Evolutionary conservation across 371 early-diverging fungal genomes (phyloP), one percentile per base, ranked within the genome.

Genomic region (Rhizopus stolonifer): DNA sequence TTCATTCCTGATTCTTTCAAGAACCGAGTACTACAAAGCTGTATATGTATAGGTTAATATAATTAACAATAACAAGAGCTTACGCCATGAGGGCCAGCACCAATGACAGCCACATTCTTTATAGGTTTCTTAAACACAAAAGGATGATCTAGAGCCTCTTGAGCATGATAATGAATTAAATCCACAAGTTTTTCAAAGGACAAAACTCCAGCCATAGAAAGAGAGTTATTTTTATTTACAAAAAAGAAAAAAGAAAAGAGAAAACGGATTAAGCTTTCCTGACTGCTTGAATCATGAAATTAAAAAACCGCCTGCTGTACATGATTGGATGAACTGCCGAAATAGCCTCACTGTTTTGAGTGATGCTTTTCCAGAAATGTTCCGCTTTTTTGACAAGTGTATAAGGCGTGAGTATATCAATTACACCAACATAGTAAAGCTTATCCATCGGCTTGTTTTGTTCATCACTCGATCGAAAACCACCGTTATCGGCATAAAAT

Each of bases 341-440:
- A 22, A 98, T 95, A 1, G 67, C 71, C 39, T 84, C 24, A 25
- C 82, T 79, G 56, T 92, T 89, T 53, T 87, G 73, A 8, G 77
- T 77, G 38, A 95, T 49, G 17, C 86, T 74, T 72, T 95, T 97
- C 84, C 87, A 91, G 22, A 86, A 64, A 57, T 89, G 88, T 64
- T 97, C 97, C 21, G 86, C 42, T 59, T 85, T 82, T 70, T 97
- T 97, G 45, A 75, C 70, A 45, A 81, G 65, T 58, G 88, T 88
- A 73, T 95, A 97, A 1, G 90, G 89, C 15, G 97, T 97, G 43
- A 97, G 79, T 44, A 96, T 95, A 58, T 97, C 97, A 45, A 97
- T 97, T 54, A 96, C 84, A 4, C 96, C 96, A 39, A 96, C 67
- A 62, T 91, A 95, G 69, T 95, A 95, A 14, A 95, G 73, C 47